phyloP scores from a whole-genome alignment of 2,329 filamentous ascomycete genomes.

The Cadophora sp. region DNA sequence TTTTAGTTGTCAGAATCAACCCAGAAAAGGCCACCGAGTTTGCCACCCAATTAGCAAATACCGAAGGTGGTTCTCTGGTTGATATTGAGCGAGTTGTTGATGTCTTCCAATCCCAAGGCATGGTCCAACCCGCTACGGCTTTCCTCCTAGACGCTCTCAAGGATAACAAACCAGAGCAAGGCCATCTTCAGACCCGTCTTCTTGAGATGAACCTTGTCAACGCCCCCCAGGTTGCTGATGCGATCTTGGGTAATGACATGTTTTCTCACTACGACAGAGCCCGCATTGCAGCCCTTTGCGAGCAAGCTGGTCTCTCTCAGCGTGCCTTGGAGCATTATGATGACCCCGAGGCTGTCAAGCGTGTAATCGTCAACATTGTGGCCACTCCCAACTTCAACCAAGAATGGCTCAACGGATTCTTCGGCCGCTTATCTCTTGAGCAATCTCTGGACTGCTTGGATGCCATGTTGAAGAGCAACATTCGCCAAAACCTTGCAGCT shows the following conservation, averaged over 20 bases:
- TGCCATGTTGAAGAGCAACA: slow-evolving; percentile 95
- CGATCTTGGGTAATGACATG: slow-evolving; percentile 97
- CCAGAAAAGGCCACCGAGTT: slow-evolving; percentile 96
- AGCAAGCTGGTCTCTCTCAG: slow-evolving; percentile 86
- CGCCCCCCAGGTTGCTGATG: slow-evolving; percentile 96
- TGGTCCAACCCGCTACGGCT: slow-evolving; percentile 98
- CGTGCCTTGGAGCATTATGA: slow-evolving; percentile 95
- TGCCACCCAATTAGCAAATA: slow-evolving; percentile 88
- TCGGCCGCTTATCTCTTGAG: slow-evolving; percentile 92
- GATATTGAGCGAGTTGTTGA: slow-evolving; percentile 95
- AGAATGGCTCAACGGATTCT: slow-evolving; percentile 92
- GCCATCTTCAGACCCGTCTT: slow-evolving; percentile 88
- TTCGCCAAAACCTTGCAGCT: slow-evolving; percentile 93
- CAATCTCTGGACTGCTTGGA: slow-evolving; percentile 93
- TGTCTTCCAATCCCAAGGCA: slow-evolving; percentile 96
- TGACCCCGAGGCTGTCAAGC: slow-evolving; percentile 88
- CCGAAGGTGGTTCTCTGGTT: slow-evolving; percentile 84
- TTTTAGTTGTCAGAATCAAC: slow-evolving; percentile 73
- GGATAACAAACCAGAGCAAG: slow-evolving; percentile 93
- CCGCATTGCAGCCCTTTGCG: slow-evolving; percentile 88
- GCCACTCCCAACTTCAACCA: slow-evolving; percentile 84
- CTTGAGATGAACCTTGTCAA: slow-evolving; percentile 98
- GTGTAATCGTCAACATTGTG: slow-evolving; percentile 82
- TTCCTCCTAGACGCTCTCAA: slow-evolving; percentile 96
- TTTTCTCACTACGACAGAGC: slow-evolving; percentile 96